Evolutionary conservation across 2,329 filamentous ascomycete species (phyloP).

Genomic region (Fusarium lyarnte): DNA sequence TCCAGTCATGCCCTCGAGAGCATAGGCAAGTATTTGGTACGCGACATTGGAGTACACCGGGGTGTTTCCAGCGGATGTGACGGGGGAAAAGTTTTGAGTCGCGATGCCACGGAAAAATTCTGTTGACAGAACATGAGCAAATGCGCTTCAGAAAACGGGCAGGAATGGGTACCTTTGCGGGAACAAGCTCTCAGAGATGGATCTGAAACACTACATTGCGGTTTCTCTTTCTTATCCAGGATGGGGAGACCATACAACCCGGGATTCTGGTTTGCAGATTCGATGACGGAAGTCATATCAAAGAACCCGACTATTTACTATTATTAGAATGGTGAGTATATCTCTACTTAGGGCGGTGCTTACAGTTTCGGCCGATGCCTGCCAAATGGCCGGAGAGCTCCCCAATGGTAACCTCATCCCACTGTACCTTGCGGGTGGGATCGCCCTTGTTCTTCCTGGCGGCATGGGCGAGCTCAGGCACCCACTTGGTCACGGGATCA

Average conservation of each 20-base stretch:
- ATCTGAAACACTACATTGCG: not conserved
- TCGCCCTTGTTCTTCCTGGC: not conserved
- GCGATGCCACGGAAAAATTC: constrained; percentile 1
- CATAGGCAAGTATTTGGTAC: constrained; percentile 14
- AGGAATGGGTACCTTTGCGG: not conserved
- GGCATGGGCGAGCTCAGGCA: not conserved
- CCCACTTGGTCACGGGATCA: constrained; percentile 11
- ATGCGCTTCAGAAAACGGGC: accelerated
- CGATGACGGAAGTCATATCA: not conserved
- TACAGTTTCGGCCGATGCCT: not conserved
- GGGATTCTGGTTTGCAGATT: not conserved
- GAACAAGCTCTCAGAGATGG: not conserved
- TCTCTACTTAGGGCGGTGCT: not conserved
- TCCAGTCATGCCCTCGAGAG: constrained; percentile 4
- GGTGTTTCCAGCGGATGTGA: not conserved
- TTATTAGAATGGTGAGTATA: not conserved
- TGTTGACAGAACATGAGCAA: not conserved
- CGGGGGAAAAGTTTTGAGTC: not conserved
- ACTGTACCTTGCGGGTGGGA: not conserved
- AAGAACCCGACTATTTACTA: not conserved
- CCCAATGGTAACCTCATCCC: constrained; percentile 2
- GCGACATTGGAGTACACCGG: constrained; percentile 11
- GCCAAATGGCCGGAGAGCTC: not conserved
- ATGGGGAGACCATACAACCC: not conserved
- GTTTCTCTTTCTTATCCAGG: not conserved